Conservation (phyloP, 345 rosid species). For the Linum lewisii region DNA sequence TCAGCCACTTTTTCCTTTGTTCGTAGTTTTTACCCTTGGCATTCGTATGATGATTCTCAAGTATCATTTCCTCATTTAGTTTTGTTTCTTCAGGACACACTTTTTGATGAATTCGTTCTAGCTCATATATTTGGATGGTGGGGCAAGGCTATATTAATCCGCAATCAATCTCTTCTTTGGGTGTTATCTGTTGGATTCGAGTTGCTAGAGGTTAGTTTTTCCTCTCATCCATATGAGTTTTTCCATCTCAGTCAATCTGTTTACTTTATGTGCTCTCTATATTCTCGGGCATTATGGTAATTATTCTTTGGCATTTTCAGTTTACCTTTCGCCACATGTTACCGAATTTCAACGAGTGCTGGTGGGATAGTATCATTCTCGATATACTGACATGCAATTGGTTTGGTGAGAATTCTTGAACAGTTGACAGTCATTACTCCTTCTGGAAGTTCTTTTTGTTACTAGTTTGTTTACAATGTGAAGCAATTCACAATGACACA, state of each 20-base stretch:
- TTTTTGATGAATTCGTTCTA: conserved; percentile 89
- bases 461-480: neutral
- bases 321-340: conserved; percentile 94
- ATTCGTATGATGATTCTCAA: neutral
- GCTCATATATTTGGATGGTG: conserved; percentile 99
- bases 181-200: conserved; percentile 95
- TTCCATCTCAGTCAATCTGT: conserved; percentile 2
- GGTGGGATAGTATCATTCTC: conserved; percentile 99
- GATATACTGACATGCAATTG: conserved; percentile 96
- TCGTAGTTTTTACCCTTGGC: neutral
- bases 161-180: conserved; percentile 97
- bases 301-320: conserved; percentile 35
- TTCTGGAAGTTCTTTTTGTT: neutral
- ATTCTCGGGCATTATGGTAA: neutral
- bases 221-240: neutral
- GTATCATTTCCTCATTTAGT: conserved; percentile 10
- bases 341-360: conserved; percentile 99
- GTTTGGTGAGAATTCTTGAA: conserved; percentile 64
- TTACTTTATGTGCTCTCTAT: neutral
- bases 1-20: neutral
- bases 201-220: conserved; percentile 76
- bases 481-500: too few relatives aligned
- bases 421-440: neutral
- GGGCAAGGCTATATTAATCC: conserved; percentile 95
- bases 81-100: conserved; percentile 49